Percentiles rank a stretch among this genome's conserved stretches.
Conservation (phyloP, 23 red algal genomes). For the Gracilaria caudata region DNA sequence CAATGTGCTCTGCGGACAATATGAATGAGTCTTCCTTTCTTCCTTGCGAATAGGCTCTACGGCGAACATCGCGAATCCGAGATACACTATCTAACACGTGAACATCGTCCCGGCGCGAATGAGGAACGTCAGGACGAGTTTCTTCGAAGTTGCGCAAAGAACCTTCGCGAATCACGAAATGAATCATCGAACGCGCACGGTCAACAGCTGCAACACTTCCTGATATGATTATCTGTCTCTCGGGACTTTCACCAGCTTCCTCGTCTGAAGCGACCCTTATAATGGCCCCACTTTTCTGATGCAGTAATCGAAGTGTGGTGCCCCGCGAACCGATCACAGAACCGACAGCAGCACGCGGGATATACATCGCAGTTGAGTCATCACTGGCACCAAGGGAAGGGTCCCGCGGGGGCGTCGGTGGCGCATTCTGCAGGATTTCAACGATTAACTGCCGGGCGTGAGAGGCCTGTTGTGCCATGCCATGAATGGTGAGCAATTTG, state of each 20-base stretch:
- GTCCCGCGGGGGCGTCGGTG: not conserved
- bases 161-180: slow-evolving; percentile 58
- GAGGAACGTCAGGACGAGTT: not conserved
- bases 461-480: slow-evolving; percentile 16
- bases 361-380: slow-evolving; percentile 56
- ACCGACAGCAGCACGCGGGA: slow-evolving; percentile 66
- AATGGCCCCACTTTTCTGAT: slow-evolving; percentile 58
- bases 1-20: slow-evolving; percentile 70
- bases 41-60: slow-evolving; percentile 11
- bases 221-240: slow-evolving; percentile 71
- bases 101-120: not conserved
- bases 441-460: slow-evolving; percentile 59
- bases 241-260: slow-evolving; percentile 44
- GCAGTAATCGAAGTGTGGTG: slow-evolving; percentile 62
- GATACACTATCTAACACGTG: not conserved
- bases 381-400: not conserved
- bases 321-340: slow-evolving; percentile 77
- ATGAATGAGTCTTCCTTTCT: slow-evolving; percentile 54
- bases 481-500: slow-evolving; percentile 82
- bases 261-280: slow-evolving; percentile 78
- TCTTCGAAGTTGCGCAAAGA: slow-evolving; percentile 32
- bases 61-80: not conserved
- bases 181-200: slow-evolving; percentile 64
- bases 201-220: slow-evolving; percentile 54
- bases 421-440: slow-evolving; percentile 54